Conservation (phyloP, 2,329 filamentous ascomycete genomes). For the Fusarium sp. region DNA sequence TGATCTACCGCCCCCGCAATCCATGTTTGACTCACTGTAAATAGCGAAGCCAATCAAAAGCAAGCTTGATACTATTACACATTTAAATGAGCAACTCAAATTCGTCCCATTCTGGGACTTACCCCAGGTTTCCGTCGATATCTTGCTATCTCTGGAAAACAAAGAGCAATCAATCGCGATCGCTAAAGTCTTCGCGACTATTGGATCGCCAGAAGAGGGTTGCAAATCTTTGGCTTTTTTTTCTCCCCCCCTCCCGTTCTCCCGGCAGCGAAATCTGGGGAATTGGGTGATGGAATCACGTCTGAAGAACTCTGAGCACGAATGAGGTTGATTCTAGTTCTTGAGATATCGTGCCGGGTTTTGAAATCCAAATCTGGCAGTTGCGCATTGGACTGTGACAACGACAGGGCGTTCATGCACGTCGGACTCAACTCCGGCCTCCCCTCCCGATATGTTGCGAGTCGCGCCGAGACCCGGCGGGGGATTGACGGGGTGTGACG, state of each 20-base stretch:
- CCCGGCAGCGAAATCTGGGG: conserved; percentile 21
- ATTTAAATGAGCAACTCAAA: conserved; percentile 48
- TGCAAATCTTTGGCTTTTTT: conserved; percentile 24
- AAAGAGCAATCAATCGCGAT: conserved; percentile 43
- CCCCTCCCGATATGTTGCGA: conserved; percentile 26
- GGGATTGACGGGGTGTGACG: conserved; percentile 31
- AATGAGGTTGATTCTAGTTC: conserved; percentile 42
- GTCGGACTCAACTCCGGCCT: conserved; percentile 31
- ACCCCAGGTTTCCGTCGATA: conserved; percentile 50
- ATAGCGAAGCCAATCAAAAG: conserved; percentile 28
- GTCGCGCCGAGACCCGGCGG: conserved; percentile 40
- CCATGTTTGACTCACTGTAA: conserved; percentile 26
- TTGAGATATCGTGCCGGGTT: conserved; percentile 31
- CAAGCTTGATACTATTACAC: conserved; percentile 33
- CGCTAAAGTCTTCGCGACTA: conserved; percentile 44
- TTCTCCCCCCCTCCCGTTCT: conserved; percentile 32
- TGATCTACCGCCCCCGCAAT: conserved; percentile 50
- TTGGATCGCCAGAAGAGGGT: conserved; percentile 42
- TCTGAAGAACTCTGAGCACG: conserved; percentile 39
- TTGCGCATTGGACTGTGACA: conserved; percentile 36
- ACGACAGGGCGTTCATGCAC: conserved; percentile 4
- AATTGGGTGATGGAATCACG: conserved; percentile 47
- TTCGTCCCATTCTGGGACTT: conserved; percentile 23
- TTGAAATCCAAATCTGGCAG: conserved; percentile 40
- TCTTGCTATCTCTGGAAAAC: conserved; percentile 39